Conservation (phyloP, 768 basidiomycete species). For the Hemileccinum rubropunctum region DNA sequence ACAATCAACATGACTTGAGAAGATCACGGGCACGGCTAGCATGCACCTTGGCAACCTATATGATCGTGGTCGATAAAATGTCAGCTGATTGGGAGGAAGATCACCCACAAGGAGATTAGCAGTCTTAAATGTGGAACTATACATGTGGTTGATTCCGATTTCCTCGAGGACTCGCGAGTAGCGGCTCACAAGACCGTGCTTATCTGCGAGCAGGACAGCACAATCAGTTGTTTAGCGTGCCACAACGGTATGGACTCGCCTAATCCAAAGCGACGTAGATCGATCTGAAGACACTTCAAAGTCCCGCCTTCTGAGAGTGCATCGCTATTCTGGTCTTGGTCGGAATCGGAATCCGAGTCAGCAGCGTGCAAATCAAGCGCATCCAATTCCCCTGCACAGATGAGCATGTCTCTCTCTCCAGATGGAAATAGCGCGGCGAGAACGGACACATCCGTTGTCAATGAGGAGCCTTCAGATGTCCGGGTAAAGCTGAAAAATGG, state of each 20-base stretch:
- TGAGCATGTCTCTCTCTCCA: constrained; percentile 71
- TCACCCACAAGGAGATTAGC: constrained; percentile 66
- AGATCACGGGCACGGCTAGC: constrained; percentile 56
- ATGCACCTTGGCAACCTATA: constrained; percentile 56
- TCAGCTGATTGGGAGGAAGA: constrained; percentile 3
- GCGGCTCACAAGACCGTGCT: constrained; percentile 73
- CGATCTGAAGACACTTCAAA: constrained; percentile 72
- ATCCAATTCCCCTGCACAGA: constrained; percentile 69
- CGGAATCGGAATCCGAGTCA: constrained; percentile 34
- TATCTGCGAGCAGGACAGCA: constrained; percentile 44
- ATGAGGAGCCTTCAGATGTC: constrained; percentile 71
- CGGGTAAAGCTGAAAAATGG: constrained; percentile 81
- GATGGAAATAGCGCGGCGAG: constrained; percentile 70
- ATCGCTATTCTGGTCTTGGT: constrained; percentile 38
- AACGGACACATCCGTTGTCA: constrained; percentile 67
- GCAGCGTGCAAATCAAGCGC: constrained; percentile 42
- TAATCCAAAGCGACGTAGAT: constrained; percentile 67
- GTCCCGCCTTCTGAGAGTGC: constrained; percentile 35
- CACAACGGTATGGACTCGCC: constrained; percentile 38
- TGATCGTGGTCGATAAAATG: background rate
- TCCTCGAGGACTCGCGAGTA: constrained; percentile 72
- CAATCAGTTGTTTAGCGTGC: constrained; percentile 3
- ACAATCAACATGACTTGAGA: constrained; percentile 52
- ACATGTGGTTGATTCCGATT: constrained; percentile 80
- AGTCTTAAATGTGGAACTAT: constrained; percentile 80